Base-by-base conservation (phyloP, 352 stramenopile species). In the Phytophthora cryptogea region DNA sequence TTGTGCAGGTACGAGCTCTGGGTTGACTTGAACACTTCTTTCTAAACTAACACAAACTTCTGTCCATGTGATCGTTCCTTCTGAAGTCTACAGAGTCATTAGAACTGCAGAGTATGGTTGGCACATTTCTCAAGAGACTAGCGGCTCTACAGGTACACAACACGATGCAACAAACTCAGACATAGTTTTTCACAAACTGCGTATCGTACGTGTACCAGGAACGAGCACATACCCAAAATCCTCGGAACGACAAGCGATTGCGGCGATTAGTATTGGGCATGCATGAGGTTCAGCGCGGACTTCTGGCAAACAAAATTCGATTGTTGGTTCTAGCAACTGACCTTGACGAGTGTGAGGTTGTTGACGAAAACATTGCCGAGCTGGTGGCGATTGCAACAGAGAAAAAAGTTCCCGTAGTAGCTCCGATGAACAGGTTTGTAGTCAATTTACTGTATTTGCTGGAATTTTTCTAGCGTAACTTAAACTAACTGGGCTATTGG, bases 291-390 rank as follows among this genome's bases (percentile, higher is more conserved):
- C 73, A 88, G 20, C 74, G 93, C 20, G 92, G 90, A 5, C 74
- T 98, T 9, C 68, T 80, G 30, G 73, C 78, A 8, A 74, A 88
- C 40, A 98, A 97, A 72, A 60, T 91, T 41, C 70, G 92, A 17
- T 89, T 94, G 10, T 67, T 98, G 0, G 42, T 98, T 5, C 78
- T 98, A 28, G 95, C 91, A 3, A 91, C 89, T 17, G 96, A 98
- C 59, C 68, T 98, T 1, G 90, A 98, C 55, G 71, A 83, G 39
- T 76, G 58, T 39, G 76, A 82, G 10, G 70, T 70, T 4, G 78
- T 98, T 9, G 83, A 96, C 46, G 78, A 86, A 8, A 95, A 92
- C 40, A 56, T 97, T 13, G 58, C 68, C 32, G 88, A 98, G 55
- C 88, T 98, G 51, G 50, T 98, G 9, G 64, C 85, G 4, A 63